Conservation (phyloP, 441 rosid species). For the Brassica balearica region DNA sequence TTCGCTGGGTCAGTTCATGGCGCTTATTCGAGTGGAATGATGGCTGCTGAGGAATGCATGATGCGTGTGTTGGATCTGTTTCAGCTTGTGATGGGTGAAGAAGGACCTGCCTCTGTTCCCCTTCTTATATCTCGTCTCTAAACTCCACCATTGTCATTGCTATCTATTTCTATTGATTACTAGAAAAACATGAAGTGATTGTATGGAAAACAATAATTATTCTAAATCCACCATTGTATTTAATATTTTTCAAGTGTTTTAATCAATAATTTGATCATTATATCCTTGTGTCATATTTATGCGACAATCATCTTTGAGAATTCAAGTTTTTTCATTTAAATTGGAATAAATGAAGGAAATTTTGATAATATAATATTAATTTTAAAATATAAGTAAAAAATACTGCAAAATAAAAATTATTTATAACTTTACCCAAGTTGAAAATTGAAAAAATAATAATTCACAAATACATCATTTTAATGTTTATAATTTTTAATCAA, state of each 20-base stretch:
- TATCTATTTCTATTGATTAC: too few species aligned
- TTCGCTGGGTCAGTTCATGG: constrained; percentile 90
- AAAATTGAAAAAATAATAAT: too few species aligned
- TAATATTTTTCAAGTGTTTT: background rate
- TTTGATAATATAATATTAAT: too few species aligned
- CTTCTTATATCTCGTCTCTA: constrained; percentile 83
- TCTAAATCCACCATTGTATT: background rate
- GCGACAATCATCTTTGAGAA: background rate
- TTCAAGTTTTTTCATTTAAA: background rate
- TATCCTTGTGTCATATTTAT: background rate
- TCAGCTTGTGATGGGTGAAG: constrained; percentile 82
- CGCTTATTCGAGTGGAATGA: constrained; percentile 78
- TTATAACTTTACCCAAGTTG: background rate
- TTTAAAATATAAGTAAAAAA: background rate
- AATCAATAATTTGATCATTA: background rate
- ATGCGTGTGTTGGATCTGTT: constrained; percentile 87
- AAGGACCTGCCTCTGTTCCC: constrained; percentile 63
- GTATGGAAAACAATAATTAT: too few species aligned
- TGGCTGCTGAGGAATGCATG: constrained; percentile 91
- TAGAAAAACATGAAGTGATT: too few species aligned
- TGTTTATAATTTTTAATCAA: background rate
- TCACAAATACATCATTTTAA: background rate
- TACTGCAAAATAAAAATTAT: background rate
- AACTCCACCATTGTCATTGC: constrained; percentile 10
- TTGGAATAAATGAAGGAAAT: too few species aligned